Evolutionary conservation across 1,284 basidiomycete genomes (phyloP), one percentile per base, ranked within the genome.

Genomic region (Naganishia albida): DNA sequence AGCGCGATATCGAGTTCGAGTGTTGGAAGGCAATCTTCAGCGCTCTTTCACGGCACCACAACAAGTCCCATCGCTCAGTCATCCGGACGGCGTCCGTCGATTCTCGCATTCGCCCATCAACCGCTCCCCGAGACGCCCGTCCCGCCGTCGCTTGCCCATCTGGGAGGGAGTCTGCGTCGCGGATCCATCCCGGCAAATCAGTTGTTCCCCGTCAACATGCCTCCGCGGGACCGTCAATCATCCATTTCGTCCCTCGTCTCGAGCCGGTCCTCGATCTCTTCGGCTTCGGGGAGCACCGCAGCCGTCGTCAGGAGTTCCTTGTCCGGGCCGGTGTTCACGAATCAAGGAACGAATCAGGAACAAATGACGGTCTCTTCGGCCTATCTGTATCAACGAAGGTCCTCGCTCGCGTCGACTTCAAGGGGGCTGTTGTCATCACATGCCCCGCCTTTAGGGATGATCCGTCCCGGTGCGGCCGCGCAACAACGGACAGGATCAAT

Each of bases 311-410:
- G 57, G 26, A 49, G 38, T 25, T 60, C 57, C 0, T 34, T 60
- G 7, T 25, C 34, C 20, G 57, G 57, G 2, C 57, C 57, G 30
- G 57, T 60, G 16, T 40, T 50, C 7, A 50, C 38, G 8, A 50
- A 60, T 42, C 46, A 15, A 20, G 57, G 57, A 2, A 60, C 57
- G 15, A 38, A 38, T 25, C 46, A 60, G 8, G 57, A 60, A n/a
- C 57, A 60, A 12, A 60, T 50, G 57, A 60, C 57, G n/a, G 57
- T 60, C 1, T 60, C 57, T 7, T 50, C 57, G 16, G 57, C 57
- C 13, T 60, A 60, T 25, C 57, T 60, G 10, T 60, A 60, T 20
- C 57, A 60, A 49, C 57, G 57, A 6, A 46, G 57, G 4, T 38
- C 57, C 8, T 60, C 57, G 20, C 46, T 60, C n/a, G 57, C 57